A percentile compares a stretch with the other conserved stretches of the same genome.
These are phyloP conservation scores for Kluyveromyces dobzhanskii DNA, from an alignment of 805 yeast genomes.

Conservation along the genomic window DNA sequence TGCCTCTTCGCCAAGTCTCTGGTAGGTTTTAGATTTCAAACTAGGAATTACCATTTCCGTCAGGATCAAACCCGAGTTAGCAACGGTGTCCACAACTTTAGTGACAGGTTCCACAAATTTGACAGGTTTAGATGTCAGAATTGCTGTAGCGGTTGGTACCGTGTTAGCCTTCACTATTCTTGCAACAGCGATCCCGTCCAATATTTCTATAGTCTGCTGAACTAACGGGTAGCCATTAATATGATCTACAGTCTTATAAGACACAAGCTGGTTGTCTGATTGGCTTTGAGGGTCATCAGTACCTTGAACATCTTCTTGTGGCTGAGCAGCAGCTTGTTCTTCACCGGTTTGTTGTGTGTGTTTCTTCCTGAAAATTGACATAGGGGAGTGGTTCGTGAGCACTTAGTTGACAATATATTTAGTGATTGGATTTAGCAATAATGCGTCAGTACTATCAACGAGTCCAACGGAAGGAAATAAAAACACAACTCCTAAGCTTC, in stretches of 20 bases:
- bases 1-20: constrained; percentile 39
- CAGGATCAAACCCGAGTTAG: constrained; percentile 46
- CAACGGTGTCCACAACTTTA: constrained; percentile 40
- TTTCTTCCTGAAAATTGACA: constrained; percentile 4
- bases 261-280: neutral
- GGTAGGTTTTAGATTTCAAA: constrained; percentile 45
- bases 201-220: constrained; percentile 31
- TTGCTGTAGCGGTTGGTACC: constrained; percentile 25
- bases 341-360: constrained; percentile 1
- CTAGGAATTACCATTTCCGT: constrained; percentile 56
- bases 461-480: too few species aligned
- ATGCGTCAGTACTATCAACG: neutral
- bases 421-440: neutral
- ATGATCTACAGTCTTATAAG: constrained; percentile 33
- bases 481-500: too few species aligned
- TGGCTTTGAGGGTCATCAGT: neutral
- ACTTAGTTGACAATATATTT: neutral
- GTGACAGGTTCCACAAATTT: constrained; percentile 38
- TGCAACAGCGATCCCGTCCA: constrained; percentile 32
- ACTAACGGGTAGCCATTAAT: constrained; percentile 42
- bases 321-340: neutral
- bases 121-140: constrained; percentile 24
- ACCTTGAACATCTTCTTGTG: neutral
- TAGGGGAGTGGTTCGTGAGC: neutral
- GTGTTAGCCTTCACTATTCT: constrained; percentile 27